phyloP scores from a whole-genome alignment of 1,139 yeast genomes.

The Protomyces inouyei region DNA sequence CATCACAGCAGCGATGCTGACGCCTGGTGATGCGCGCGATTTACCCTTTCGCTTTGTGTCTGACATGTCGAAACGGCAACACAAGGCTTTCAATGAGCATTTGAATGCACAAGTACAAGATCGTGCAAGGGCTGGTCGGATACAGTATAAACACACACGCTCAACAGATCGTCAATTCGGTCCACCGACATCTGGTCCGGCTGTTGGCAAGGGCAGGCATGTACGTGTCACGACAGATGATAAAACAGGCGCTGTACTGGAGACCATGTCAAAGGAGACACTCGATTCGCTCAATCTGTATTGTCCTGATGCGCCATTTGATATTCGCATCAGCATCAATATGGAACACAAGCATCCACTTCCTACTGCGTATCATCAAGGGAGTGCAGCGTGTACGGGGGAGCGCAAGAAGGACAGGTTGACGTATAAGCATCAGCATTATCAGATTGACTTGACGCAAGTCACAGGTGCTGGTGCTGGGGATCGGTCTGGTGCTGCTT shows the following conservation, averaged over 20 bases:
- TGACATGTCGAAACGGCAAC: slow-evolving; percentile 26
- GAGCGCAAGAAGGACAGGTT: slow-evolving; percentile 29
- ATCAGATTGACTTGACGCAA: slow-evolving; percentile 29
- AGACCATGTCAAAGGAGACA: slow-evolving; percentile 28
- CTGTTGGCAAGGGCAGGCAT: neutral
- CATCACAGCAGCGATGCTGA: slow-evolving; percentile 61
- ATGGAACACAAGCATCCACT: slow-evolving; percentile 27
- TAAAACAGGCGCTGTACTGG: slow-evolving; percentile 25
- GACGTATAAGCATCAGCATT: slow-evolving; percentile 23
- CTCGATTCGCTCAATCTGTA: slow-evolving; percentile 30
- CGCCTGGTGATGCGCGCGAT: slow-evolving; percentile 10
- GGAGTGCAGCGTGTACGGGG: slow-evolving; percentile 11
- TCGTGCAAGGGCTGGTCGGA: slow-evolving; percentile 12
- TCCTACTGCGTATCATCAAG: neutral
- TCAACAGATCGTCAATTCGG: slow-evolving; percentile 22
- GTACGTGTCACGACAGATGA: slow-evolving; percentile 29
- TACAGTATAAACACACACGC: slow-evolving; percentile 21
- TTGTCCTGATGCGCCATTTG: slow-evolving; percentile 30
- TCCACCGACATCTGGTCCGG: neutral
- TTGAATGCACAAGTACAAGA: slow-evolving; percentile 27
- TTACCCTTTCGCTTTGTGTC: slow-evolving; percentile 20
- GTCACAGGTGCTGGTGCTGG: slow-evolving; percentile 7
- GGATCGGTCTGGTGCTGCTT: neutral
- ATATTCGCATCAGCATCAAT: slow-evolving; percentile 31
- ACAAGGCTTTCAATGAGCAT: slow-evolving; percentile 25